A percentile compares a stretch with the other conserved stretches of the same genome.
Conservation (phyloP, 2,329 filamentous ascomycete species). For the Monilinia polystroma region DNA sequence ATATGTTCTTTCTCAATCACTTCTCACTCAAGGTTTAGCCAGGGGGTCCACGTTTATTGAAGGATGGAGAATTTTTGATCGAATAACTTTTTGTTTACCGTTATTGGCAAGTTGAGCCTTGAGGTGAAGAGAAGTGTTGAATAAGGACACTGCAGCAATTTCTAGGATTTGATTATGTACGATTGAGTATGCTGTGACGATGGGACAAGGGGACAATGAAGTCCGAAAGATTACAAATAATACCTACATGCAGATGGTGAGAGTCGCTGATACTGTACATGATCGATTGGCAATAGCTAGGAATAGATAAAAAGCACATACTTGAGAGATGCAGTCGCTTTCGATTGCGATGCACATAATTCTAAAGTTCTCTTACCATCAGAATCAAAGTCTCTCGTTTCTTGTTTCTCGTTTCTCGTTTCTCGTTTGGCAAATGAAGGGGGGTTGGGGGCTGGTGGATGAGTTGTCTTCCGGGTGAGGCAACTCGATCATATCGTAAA, state of each 20-base stretch:
- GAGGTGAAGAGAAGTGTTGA: not conserved
- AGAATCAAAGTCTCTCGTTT: not conserved
- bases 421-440: constrained; percentile 13
- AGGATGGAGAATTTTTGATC: constrained; percentile 13
- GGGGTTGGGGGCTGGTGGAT: not conserved
- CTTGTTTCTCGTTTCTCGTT: constrained; percentile 7
- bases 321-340: not conserved
- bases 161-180: constrained; percentile 3
- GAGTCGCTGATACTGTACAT: constrained; percentile 4
- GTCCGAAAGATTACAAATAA: constrained; percentile 4
- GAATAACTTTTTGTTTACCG: not conserved
- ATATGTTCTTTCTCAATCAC: not conserved
- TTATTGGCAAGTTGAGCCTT: constrained; percentile 6
- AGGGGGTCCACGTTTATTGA: constrained; percentile 20
- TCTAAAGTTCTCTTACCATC: constrained; percentile 6
- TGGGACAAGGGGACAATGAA: not conserved
- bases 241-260: constrained; percentile 9
- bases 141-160: not conserved
- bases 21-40: not conserved
- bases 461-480: constrained; percentile 20
- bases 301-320: constrained; percentile 5
- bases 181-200: constrained; percentile 8
- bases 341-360: constrained; percentile 10
- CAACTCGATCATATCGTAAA: not conserved
- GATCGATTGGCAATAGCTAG: constrained; percentile 9